Conservation (phyloP, 2,329 filamentous ascomycete species). For the Colletotrichum sp. region DNA sequence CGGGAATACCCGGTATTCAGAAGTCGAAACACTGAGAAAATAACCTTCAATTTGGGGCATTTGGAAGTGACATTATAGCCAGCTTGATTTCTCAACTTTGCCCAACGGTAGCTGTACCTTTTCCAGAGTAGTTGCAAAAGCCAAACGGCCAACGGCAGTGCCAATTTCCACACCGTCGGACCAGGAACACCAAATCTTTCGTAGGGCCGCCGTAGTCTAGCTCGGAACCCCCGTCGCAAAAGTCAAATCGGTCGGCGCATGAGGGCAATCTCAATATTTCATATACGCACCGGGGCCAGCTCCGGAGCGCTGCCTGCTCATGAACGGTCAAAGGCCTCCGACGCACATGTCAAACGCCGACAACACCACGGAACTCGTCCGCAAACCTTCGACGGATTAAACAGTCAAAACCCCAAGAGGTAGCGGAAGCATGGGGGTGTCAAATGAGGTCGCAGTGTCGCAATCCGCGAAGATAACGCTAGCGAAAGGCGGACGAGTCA, state of each 20-base stretch:
- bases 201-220: background rate
- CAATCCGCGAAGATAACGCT: background rate
- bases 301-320: background rate
- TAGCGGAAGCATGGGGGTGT: background rate
- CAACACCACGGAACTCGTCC: background rate
- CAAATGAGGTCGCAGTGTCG: background rate
- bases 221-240: background rate
- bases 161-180: background rate
- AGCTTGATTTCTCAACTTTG: background rate
- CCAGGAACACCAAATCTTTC: background rate
- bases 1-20: background rate
- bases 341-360: background rate
- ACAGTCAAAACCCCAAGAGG: background rate
- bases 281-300: background rate
- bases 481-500: background rate
- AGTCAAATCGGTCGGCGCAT: background rate
- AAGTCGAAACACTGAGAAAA: background rate
- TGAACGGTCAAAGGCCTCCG: background rate
- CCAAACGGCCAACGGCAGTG: background rate
- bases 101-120: background rate
- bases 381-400: background rate
- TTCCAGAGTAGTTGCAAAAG: background rate
- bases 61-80: background rate
- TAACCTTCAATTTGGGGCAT: background rate
- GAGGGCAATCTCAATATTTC: background rate